A percentile compares a stretch with the other conserved stretches of the same genome.
phyloP scores from a whole-genome alignment of 495 filamentous ascomycete species.

The Baudoinia panamericana region DNA sequence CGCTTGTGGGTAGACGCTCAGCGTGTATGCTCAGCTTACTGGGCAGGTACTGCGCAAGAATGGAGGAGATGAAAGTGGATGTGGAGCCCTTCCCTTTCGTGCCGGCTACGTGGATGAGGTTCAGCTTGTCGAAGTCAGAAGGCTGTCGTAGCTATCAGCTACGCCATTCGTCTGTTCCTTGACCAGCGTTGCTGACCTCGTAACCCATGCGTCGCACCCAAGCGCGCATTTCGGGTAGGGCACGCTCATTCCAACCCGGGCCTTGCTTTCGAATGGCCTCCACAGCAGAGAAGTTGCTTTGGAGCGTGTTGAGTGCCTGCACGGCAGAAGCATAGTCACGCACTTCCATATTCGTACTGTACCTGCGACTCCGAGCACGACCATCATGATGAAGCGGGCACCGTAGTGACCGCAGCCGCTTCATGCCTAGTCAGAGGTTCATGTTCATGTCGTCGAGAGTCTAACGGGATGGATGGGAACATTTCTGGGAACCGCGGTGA shows the following conservation, averaged over 20 bases:
- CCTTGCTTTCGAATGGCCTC: constrained; percentile 61
- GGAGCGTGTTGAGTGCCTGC: constrained; percentile 73
- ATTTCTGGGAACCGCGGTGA: too few species aligned
- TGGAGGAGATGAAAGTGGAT: constrained; percentile 53
- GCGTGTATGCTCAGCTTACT: constrained; percentile 24
- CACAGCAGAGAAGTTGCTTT: constrained; percentile 70
- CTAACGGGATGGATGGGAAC: too few species aligned
- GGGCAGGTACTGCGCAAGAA: constrained; percentile 44
- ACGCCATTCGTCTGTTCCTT: not conserved
- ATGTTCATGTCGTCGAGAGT: too few species aligned
- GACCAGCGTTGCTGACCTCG: constrained; percentile 36
- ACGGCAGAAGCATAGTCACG: constrained; percentile 55
- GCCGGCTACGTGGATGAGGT: constrained; percentile 72
- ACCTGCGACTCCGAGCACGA: too few species aligned
- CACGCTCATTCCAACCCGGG: constrained; percentile 49
- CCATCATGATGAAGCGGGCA: too few species aligned
- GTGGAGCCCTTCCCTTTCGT: constrained; percentile 89
- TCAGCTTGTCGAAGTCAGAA: constrained; percentile 62
- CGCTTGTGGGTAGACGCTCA: constrained; percentile 19
- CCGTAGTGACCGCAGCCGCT: too few species aligned
- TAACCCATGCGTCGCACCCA: constrained; percentile 71
- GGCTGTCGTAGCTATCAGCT: constrained; percentile 34
- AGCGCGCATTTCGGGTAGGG: constrained; percentile 61
- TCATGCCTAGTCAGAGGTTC: too few species aligned
- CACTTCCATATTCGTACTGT: constrained; percentile 2